phyloP scores from a whole-genome alignment of 208 protist genomes.

The Phytomonas sp. region DNA sequence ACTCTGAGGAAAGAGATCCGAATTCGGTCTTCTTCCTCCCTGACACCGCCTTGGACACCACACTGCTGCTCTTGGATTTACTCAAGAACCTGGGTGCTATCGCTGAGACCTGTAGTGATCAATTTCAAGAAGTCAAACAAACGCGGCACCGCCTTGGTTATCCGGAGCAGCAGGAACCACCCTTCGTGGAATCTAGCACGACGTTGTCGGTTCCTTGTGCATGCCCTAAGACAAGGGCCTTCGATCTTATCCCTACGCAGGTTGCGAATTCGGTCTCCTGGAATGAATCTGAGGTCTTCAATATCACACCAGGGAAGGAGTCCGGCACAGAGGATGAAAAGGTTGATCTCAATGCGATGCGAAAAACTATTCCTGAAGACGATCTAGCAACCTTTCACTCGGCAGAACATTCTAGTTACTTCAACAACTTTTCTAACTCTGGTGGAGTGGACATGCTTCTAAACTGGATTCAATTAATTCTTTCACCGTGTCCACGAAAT shows the following conservation, averaged over 20 bases:
- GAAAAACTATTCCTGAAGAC: neutral
- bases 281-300: neutral
- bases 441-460: neutral
- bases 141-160: neutral
- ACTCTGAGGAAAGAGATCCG: neutral
- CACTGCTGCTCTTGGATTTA: neutral
- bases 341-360: neutral
- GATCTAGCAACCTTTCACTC: neutral
- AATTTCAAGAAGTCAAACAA: neutral
- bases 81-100: neutral
- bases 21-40: neutral
- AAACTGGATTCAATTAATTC: neutral
- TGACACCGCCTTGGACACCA: neutral
- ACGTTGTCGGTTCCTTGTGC: neutral
- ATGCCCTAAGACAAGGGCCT: neutral
- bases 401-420: neutral
- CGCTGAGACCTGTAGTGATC: neutral
- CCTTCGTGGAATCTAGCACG: neutral
- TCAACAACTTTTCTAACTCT: neutral
- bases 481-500: slow-evolving; percentile 1
- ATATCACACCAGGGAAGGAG: neutral
- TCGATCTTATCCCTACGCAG: neutral
- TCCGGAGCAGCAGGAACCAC: neutral
- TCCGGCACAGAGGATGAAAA: neutral
- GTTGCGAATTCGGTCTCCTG: neutral